Evolutionary conservation across 139 green algal genomes (phyloP).

Genomic region (Edaphochlamys debaryana): DNA sequence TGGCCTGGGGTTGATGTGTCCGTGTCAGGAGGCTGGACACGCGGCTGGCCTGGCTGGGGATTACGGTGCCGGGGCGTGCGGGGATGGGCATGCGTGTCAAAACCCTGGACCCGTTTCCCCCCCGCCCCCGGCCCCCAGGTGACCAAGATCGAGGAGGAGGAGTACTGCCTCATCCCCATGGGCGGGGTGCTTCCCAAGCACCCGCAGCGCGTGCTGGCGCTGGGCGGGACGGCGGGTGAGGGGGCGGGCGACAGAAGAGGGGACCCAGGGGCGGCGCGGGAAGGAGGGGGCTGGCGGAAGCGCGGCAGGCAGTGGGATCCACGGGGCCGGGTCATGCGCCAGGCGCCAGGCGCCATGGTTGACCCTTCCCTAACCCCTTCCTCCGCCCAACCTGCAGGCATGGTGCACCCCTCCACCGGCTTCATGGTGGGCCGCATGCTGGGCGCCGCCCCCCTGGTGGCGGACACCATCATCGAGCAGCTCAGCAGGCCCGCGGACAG

Average conservation of each 20-base stretch:
- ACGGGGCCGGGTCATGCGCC: not conserved
- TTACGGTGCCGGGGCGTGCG: not conserved
- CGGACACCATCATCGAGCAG: conserved; percentile 86
- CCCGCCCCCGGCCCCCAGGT: conserved; percentile 56
- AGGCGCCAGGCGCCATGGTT: not conserved
- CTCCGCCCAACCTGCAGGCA: conserved; percentile 63
- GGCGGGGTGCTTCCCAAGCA: conserved; percentile 92
- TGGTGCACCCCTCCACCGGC: conserved; percentile 93
- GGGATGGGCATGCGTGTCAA: not conserved
- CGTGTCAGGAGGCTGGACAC: no score
- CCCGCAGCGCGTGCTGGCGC: conserved; percentile 94
- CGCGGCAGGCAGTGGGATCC: no score
- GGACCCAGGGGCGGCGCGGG: not conserved
- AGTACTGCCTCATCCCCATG: conserved; percentile 99
- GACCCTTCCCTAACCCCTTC: not conserved
- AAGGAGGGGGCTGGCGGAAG: not conserved
- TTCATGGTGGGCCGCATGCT: conserved; percentile 97
- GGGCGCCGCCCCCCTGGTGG: conserved; percentile 83
- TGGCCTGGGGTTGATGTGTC: no score
- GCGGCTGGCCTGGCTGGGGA: not conserved
- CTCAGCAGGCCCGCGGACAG: conserved; percentile 63
- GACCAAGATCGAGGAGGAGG: conserved; percentile 90
- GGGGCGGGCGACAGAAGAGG: conserved; percentile 69
- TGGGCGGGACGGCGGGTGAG: conserved; percentile 96
- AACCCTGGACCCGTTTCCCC: no score